phyloP scores from a whole-genome alignment of 441 rosid species.

The Syzygium malaccense region DNA sequence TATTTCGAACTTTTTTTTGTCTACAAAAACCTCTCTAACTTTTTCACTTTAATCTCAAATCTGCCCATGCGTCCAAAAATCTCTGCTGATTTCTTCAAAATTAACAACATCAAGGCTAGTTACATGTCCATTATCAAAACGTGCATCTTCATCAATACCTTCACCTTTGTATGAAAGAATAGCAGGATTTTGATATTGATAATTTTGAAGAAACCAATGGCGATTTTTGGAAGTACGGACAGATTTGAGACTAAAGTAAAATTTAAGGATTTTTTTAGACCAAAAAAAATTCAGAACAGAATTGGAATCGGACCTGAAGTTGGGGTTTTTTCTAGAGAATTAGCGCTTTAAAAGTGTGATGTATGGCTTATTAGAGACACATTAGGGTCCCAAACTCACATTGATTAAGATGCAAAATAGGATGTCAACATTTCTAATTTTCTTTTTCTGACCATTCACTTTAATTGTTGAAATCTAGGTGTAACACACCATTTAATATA shows the following conservation, averaged over 20 bases:
- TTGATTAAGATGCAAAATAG: not conserved
- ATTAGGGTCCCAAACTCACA: not conserved
- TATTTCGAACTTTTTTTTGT: not conserved
- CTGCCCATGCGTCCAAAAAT: rapidly evolving
- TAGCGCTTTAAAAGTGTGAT: not conserved
- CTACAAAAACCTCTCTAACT: not conserved
- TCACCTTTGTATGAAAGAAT: not conserved
- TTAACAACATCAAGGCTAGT: not conserved
- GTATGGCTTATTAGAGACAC: not conserved
- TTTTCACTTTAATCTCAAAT: not conserved
- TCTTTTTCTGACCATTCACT: not conserved
- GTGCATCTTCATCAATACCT: not conserved
- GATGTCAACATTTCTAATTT: not conserved
- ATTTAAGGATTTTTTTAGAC: not conserved
- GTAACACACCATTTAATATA: not conserved
- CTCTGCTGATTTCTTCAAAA: rapidly evolving
- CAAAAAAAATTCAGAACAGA: not conserved
- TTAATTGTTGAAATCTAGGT: not conserved
- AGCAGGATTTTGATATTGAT: not conserved
- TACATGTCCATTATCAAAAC: not conserved
- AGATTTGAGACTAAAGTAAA: not conserved
- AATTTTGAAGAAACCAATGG: not conserved
- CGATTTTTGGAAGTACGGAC: not conserved
- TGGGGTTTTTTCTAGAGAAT: not conserved
- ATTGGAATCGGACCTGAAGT: not conserved